phyloP scores from a whole-genome alignment of 2,329 filamentous ascomycete species.

The Pseudopyricularia javanii region DNA sequence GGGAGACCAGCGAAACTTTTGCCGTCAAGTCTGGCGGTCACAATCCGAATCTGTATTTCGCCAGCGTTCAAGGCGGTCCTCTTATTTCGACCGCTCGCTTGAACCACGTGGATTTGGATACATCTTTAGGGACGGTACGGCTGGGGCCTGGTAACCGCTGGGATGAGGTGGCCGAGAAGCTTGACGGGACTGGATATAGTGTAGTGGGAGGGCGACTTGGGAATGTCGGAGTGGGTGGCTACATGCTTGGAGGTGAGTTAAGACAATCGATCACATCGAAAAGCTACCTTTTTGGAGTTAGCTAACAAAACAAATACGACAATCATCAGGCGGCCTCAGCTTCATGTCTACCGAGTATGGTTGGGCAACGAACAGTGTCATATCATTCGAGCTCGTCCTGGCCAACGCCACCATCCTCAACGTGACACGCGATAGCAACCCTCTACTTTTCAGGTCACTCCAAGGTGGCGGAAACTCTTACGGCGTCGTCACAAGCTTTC shows the following conservation, averaged over 20 bases:
- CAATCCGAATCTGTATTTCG: slow-evolving; percentile 27
- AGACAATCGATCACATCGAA: no score
- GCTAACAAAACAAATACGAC: no score
- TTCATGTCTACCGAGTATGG: slow-evolving; percentile 17
- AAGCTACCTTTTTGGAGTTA: no score
- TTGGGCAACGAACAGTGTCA: slow-evolving; percentile 22
- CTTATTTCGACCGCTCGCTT: slow-evolving; percentile 29
- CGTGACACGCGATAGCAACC: slow-evolving; percentile 17
- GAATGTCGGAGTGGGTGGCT: slow-evolving; percentile 21
- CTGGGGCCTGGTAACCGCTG: slow-evolving; percentile 23
- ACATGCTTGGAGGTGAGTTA: slow-evolving; percentile 15
- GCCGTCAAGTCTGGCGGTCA: slow-evolving; percentile 36
- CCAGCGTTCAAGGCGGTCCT: slow-evolving; percentile 26
- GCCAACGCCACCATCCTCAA: slow-evolving; percentile 22
- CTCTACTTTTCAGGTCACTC: slow-evolving; percentile 26
- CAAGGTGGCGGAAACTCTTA: slow-evolving; percentile 23
- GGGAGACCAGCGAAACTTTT: slow-evolving; percentile 20
- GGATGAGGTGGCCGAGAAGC: slow-evolving; percentile 22
- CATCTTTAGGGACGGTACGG: slow-evolving; percentile 18
- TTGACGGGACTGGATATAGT: slow-evolving; percentile 17
- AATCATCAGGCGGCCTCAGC: slow-evolving; percentile 16
- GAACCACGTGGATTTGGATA: slow-evolving; percentile 18
- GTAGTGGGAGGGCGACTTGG: slow-evolving; percentile 22
- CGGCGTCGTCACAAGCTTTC: slow-evolving; percentile 11
- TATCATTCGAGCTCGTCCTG: slow-evolving; percentile 25